Evolutionary conservation across 1,284 basidiomycete genomes (phyloP).

Genomic region (Rhodotorula sp.): DNA sequence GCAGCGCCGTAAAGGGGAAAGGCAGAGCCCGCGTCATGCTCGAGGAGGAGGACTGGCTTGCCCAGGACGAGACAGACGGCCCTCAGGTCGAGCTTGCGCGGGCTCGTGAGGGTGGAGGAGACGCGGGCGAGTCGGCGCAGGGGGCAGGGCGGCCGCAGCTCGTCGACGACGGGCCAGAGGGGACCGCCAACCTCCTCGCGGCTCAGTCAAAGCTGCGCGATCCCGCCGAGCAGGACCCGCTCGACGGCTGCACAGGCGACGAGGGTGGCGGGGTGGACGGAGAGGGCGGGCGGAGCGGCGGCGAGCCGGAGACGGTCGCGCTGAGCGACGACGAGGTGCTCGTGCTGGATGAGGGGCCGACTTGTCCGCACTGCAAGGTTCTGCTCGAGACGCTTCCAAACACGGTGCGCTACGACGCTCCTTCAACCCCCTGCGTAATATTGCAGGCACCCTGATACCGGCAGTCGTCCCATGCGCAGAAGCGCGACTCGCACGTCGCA

Average conservation of each 20-base stretch:
- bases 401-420: not conserved
- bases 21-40: constrained; percentile 3
- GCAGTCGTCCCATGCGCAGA: constrained; percentile 36
- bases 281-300: not conserved
- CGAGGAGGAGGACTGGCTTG: constrained; percentile 37
- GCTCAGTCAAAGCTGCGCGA: not conserved
- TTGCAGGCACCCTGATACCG: not conserved
- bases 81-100: not conserved
- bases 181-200: not conserved
- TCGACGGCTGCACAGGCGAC: constrained; percentile 3
- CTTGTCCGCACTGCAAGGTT: constrained; percentile 5
- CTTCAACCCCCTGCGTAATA: fast-evolving
- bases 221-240: constrained; percentile 4
- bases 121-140: constrained; percentile 23
- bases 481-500: constrained; percentile 50
- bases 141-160: not conserved
- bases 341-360: not conserved
- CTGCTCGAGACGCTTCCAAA: not conserved
- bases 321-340: constrained; percentile 7
- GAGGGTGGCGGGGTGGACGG: constrained; percentile 7
- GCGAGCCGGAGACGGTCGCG: not conserved
- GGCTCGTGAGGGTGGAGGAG: constrained; percentile 17
- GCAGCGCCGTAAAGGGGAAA: not conserved
- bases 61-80: not conserved
- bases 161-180: constrained; percentile 15